Percentiles rank a stretch among this genome's conserved stretches.
Conservation (phyloP, 345 rosid species). For the Lepidium africanum region DNA sequence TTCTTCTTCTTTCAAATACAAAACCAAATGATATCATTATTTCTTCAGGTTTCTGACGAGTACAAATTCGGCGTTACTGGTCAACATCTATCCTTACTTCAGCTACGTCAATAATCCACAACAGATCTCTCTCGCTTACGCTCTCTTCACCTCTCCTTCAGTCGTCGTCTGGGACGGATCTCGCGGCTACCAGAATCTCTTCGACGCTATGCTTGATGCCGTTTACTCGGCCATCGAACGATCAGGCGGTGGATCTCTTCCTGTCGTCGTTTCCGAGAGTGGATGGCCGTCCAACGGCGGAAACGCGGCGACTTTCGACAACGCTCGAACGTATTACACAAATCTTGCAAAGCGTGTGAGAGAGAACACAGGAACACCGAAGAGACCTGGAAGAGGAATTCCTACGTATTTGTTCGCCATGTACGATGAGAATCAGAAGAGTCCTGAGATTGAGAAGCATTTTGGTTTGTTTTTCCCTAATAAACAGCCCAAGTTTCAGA, state of each 20-base stretch:
- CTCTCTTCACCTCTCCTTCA: constrained; percentile 30
- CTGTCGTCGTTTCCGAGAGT: constrained; percentile 27
- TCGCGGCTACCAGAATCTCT: constrained; percentile 30
- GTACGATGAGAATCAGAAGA: constrained; percentile 32
- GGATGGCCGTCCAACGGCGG: constrained; percentile 34
- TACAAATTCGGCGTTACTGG: constrained; percentile 32
- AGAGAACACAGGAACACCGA: constrained; percentile 27
- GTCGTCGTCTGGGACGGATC: constrained; percentile 29
- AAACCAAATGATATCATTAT: background rate
- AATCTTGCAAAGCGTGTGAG: constrained; percentile 21
- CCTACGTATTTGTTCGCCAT: constrained; percentile 32
- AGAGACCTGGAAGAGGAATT: constrained; percentile 26
- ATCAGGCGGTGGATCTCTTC: constrained; percentile 14
- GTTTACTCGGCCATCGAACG: constrained; percentile 22
- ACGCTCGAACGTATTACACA: constrained; percentile 21
- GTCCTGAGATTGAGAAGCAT: constrained; percentile 22
- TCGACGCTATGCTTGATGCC: constrained; percentile 24
- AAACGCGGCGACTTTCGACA: constrained; percentile 9
- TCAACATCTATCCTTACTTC: constrained; percentile 40
- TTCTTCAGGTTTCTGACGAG: constrained; percentile 12
- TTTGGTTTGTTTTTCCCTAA: constrained; percentile 30
- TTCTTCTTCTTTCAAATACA: background rate
- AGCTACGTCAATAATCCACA: constrained; percentile 9
- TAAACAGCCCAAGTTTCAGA: constrained; percentile 10
- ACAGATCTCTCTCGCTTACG: constrained; percentile 32